These are phyloP conservation scores for Heterobasidion irregulare DNA, from an alignment of 1,284 basidiomycete genomes.

Conservation along the genomic window DNA sequence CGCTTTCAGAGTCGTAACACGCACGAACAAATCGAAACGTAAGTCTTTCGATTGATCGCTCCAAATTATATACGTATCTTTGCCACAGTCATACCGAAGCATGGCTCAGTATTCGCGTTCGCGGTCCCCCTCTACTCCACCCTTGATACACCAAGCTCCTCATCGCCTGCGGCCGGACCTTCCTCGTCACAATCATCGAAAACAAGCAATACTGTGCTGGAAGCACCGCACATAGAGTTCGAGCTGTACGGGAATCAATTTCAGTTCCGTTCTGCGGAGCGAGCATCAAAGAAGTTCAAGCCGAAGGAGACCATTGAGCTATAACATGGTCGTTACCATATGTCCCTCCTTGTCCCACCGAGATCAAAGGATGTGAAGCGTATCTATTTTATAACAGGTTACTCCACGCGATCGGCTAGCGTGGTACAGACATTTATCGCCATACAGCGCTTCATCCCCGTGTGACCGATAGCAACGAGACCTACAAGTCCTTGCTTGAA, in stretches of 20 bases:
- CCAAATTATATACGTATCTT: constrained; percentile 6
- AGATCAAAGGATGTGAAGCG: no score
- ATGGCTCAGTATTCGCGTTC: constrained; percentile 66
- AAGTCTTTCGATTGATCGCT: constrained; percentile 14
- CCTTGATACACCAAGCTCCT: neutral
- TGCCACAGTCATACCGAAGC: constrained; percentile 68
- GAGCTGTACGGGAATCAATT: constrained; percentile 83
- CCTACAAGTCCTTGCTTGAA: no score
- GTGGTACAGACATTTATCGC: no score
- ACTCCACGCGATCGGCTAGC: no score
- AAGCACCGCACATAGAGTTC: constrained; percentile 59
- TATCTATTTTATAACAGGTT: no score
- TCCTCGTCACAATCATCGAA: neutral
- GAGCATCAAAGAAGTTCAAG: constrained; percentile 79
- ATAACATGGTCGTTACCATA: constrained; percentile 18
- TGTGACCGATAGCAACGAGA: no score
- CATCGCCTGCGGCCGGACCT: neutral
- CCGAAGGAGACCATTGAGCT: constrained; percentile 73
- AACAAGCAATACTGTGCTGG: constrained; percentile 36
- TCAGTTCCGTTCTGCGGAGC: constrained; percentile 69
- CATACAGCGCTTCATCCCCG: no score
- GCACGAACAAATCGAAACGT: constrained; percentile 64
- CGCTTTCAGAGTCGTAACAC: constrained; percentile 72
- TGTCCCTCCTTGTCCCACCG: no score
- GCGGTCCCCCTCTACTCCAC: constrained; percentile 59